These are phyloP conservation scores for Sporisorium exsertum DNA, from an alignment of 1,284 basidiomycete species.

Conservation along the genomic window DNA sequence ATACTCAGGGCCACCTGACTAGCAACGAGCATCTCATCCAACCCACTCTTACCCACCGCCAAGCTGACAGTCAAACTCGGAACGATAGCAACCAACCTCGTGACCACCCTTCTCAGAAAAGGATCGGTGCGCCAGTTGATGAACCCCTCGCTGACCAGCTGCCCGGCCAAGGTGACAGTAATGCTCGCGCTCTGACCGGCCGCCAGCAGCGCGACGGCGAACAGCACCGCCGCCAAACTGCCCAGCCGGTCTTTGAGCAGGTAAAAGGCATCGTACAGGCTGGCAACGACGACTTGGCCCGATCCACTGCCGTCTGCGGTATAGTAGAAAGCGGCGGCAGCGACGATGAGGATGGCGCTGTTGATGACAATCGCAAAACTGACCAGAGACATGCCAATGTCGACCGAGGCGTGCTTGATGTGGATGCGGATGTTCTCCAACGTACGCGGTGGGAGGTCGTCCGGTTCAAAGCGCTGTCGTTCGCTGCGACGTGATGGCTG, in stretches of 20 bases:
- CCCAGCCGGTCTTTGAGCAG: constrained; percentile 57
- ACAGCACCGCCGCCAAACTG: constrained; percentile 55
- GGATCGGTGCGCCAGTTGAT: constrained; percentile 89
- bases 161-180: constrained; percentile 89
- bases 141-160: constrained; percentile 94
- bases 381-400: constrained; percentile 67
- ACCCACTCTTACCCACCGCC: constrained; percentile 79
- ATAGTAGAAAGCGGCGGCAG: constrained; percentile 71
- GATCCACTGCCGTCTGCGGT: constrained; percentile 16
- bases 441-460: constrained; percentile 30
- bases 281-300: constrained; percentile 55
- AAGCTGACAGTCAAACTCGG: constrained; percentile 85
- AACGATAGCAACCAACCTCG: constrained; percentile 85
- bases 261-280: constrained; percentile 63
- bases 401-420: constrained; percentile 65
- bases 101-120: constrained; percentile 82
- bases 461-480: neutral
- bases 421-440: constrained; percentile 52
- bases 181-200: constrained; percentile 92
- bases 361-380: constrained; percentile 80
- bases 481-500: neutral
- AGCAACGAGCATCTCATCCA: constrained; percentile 84
- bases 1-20: constrained; percentile 90
- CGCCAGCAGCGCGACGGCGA: constrained; percentile 71
- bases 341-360: constrained; percentile 76